Percentiles rank a stretch among this genome's conserved stretches.
phyloP scores from a whole-genome alignment of 2,329 filamentous ascomycete species.

The Arthrobotrys megalospora region DNA sequence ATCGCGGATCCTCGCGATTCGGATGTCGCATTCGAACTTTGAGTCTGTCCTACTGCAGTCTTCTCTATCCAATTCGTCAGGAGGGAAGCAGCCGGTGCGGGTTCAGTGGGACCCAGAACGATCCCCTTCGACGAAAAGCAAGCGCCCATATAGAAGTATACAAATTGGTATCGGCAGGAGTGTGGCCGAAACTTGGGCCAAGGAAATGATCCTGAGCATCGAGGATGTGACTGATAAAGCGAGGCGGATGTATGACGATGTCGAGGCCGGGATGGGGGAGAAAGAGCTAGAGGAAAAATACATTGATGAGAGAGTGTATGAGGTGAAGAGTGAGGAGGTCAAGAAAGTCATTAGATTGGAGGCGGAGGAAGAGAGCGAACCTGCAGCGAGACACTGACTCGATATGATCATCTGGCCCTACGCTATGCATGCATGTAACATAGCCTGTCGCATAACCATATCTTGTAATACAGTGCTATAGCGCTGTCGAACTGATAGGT shows the following conservation, averaged over 20 bases:
- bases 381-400: neutral
- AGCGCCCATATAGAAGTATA: conserved; percentile 72
- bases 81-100: conserved; percentile 68
- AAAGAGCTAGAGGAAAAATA: conserved; percentile 43
- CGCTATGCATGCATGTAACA: too few relatives aligned
- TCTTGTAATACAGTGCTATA: too few relatives aligned
- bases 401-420: neutral
- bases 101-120: conserved; percentile 78
- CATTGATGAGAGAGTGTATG: conserved; percentile 45
- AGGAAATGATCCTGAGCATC: conserved; percentile 72
- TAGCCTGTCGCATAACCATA: too few relatives aligned
- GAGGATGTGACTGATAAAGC: conserved; percentile 74
- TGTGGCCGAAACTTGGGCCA: conserved; percentile 70
- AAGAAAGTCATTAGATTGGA: conserved; percentile 41
- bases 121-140: conserved; percentile 68
- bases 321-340: conserved; percentile 37
- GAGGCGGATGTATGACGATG: conserved; percentile 66
- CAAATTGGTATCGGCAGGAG: conserved; percentile 74
- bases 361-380: conserved; percentile 1
- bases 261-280: conserved; percentile 42
- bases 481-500: too few relatives aligned
- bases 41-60: conserved; percentile 62
- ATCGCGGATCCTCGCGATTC: conserved; percentile 73
- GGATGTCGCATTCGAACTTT: conserved; percentile 72
- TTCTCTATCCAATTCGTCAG: conserved; percentile 68